Base-by-base conservation (phyloP, 2,329 filamentous ascomycete species). In the Botrytis sinoallii region DNA sequence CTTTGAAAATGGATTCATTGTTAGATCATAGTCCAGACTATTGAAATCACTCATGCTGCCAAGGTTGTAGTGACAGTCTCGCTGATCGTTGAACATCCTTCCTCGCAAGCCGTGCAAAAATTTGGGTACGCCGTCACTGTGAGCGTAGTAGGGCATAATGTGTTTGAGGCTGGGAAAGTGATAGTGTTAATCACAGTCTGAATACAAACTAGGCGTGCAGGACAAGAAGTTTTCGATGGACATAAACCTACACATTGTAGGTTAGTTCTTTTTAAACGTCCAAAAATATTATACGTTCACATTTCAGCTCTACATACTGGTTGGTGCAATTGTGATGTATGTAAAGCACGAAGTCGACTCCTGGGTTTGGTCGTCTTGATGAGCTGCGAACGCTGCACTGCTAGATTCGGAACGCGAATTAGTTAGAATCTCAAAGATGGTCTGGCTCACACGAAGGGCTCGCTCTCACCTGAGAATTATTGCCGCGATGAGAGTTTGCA, bases 51-150 rank as follows among this genome's bases (percentile, higher is more conserved):
- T 32, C 25, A 38, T 63, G 29, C 55, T 64, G 42, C 57, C 22
- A 70, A 59, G 32, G 74, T 76, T n/a, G 68, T 64, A 42, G 73
- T 77, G 25, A 72, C 42, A n/a, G 74, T 76, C 55, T 67, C 52
- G 25, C 25, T 64, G 42, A n/a, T 52, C 20, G 73, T 77, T 1
- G 4, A 70, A 48, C 77, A 78, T 6, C 75, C 75, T 29, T n/a
- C 72, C 32, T 74, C 69, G 70, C 77, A 79, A 40, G 64, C 75
- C 32, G 74, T 61, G 63, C 75, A 78, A 12, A 29, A 60, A 14
- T 44, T 65, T 22, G 71, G 40, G 16, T 57, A 29, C 10, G 48
- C 48, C 8, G 6, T 52, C 25, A 55, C 35, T 52, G 25, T 55
- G 5, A 35, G 25, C 9, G 52, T 38, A 18, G 48, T 52, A 52